Percentiles rank a stretch among this genome's conserved stretches.
Evolutionary conservation across 768 basidiomycete species (phyloP).

Genomic region (Lanmaoa rubissima): DNA sequence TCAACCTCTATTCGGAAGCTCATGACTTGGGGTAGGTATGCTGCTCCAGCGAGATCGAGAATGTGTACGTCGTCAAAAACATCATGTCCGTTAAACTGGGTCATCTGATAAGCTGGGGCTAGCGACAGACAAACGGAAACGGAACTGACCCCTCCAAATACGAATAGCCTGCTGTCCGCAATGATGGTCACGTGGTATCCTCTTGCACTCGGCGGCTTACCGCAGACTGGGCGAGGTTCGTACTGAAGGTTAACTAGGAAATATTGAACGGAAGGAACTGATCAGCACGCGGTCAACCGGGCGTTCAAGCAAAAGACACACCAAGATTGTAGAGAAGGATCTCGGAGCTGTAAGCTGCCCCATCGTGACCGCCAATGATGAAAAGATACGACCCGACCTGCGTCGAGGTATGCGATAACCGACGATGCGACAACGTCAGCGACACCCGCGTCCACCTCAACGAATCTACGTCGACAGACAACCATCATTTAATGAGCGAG

Average conservation of each 20-base stretch:
- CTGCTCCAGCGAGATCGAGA: conserved; percentile 82
- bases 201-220: conserved; percentile 67
- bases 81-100: conserved; percentile 69
- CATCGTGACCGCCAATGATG: conserved; percentile 87
- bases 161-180: conserved; percentile 80
- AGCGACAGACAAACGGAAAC: not conserved
- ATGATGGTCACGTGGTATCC: conserved; percentile 85
- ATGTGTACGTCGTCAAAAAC: conserved; percentile 85
- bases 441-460: conserved; percentile 30
- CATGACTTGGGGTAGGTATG: conserved; percentile 88
- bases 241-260: conserved; percentile 76
- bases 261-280: not conserved
- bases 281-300: not conserved
- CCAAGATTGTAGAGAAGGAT: conserved; percentile 86
- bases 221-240: conserved; percentile 67
- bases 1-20: conserved; percentile 59
- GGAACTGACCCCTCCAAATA: conserved; percentile 67
- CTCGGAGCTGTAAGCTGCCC: conserved; percentile 67
- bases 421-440: conserved; percentile 40
- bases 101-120: conserved; percentile 1
- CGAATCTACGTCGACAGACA: conserved; percentile 18
- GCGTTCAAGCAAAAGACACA: conserved; percentile 30
- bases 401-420: conserved; percentile 83
- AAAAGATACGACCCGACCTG: conserved; percentile 93
- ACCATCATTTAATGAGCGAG: not conserved